A percentile compares a stretch with the other conserved stretches of the same genome.
phyloP scores from a whole-genome alignment of 1,284 basidiomycete genomes.

The Stygiomarasmius scandens region DNA sequence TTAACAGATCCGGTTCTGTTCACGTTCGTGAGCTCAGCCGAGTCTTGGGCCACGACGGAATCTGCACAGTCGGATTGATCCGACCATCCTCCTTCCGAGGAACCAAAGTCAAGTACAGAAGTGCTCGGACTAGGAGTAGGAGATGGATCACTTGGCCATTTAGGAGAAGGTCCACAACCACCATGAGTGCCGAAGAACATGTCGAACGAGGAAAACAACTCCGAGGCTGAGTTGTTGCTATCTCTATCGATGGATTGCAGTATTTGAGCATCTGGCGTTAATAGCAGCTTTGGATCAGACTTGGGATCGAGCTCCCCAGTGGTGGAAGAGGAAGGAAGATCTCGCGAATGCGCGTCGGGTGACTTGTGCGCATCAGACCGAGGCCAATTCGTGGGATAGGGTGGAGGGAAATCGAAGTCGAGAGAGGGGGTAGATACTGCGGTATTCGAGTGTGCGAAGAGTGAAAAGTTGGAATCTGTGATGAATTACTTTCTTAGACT shows the following conservation, averaged over 20 bases:
- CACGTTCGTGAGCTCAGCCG: neutral
- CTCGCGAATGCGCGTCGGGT: neutral
- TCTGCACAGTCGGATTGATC: neutral
- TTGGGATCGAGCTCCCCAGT: neutral
- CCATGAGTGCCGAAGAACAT: neutral
- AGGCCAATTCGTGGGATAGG: too few relatives aligned
- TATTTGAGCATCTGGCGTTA: neutral
- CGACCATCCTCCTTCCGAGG: neutral
- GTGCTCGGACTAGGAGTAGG: neutral
- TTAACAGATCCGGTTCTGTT: neutral
- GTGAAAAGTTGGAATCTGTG: too few relatives aligned
- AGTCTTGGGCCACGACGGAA: too few relatives aligned
- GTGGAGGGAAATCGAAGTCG: too few relatives aligned
- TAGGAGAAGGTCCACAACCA: neutral
- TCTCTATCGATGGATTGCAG: neutral
- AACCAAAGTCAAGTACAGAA: neutral
- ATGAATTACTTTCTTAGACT: too few relatives aligned
- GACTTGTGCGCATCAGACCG: too few relatives aligned
- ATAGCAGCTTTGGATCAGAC: neutral
- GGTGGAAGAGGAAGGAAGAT: neutral
- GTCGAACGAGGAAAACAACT: neutral
- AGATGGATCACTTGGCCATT: neutral
- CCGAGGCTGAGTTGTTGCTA: neutral
- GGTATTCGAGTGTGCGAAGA: too few relatives aligned
- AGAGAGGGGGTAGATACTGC: too few relatives aligned